These are phyloP conservation scores for Boletus sp. DNA, from an alignment of 1,284 basidiomycete genomes.

Conservation along the genomic window DNA sequence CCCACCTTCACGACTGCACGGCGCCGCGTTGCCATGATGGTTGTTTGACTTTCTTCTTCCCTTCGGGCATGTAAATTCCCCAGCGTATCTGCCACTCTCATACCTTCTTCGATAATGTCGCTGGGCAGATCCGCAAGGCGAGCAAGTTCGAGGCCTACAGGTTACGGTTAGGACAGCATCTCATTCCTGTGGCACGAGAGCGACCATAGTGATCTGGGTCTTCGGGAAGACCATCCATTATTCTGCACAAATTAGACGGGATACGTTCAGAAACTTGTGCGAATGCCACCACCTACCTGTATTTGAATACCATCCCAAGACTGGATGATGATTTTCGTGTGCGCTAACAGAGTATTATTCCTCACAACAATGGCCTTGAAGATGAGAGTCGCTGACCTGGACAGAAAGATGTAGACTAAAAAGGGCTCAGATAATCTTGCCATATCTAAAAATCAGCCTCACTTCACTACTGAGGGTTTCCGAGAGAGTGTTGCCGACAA, in stretches of 20 bases:
- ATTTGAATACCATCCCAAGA: conserved; percentile 76
- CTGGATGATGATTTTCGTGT: conserved; percentile 55
- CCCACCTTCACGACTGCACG: conserved; percentile 71
- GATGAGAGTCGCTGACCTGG: conserved; percentile 53
- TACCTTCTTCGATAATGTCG: conserved; percentile 65
- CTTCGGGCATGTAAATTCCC: conserved; percentile 60
- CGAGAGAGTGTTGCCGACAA: conserved; percentile 70
- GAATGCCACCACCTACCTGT: conserved; percentile 61
- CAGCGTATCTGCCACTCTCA: conserved; percentile 63
- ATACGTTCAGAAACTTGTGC: not conserved
- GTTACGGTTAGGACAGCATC: not conserved
- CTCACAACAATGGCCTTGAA: not conserved
- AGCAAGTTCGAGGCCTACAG: conserved; percentile 81
- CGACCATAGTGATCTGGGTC: conserved; percentile 69
- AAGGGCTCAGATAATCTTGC: not conserved
- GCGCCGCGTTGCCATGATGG: conserved; percentile 59
- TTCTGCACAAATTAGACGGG: conserved; percentile 39
- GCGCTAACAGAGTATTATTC: conserved; percentile 45
- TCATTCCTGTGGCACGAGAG: not conserved
- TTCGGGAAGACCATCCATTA: conserved; percentile 66
- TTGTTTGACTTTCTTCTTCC: conserved; percentile 62
- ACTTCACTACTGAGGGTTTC: conserved; percentile 77
- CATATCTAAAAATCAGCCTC: conserved; percentile 35
- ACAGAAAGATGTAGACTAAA: conserved; percentile 80
- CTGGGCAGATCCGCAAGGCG: conserved; percentile 79